These are phyloP conservation scores for Phaeosphaeriaceae sp. DNA, from an alignment of 2,329 filamentous ascomycete species.

Conservation along the genomic window DNA sequence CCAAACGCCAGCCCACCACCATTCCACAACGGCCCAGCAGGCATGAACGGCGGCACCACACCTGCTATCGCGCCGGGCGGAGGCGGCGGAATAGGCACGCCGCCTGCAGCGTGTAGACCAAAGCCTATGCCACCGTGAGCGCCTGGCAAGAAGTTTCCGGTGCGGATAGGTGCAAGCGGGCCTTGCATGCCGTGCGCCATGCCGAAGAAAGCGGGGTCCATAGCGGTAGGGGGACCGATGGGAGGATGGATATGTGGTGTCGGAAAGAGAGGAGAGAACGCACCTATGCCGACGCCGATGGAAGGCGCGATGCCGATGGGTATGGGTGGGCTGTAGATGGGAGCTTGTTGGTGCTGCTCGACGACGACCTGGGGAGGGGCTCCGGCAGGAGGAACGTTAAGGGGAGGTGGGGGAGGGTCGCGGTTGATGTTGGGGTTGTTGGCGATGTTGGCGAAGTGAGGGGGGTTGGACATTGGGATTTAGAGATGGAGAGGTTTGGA, in stretches of 20 bases:
- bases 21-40: constrained; percentile 30
- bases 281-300: constrained; percentile 31
- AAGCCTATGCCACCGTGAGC: constrained; percentile 36
- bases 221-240: constrained; percentile 14
- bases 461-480: constrained; percentile 33
- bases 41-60: constrained; percentile 31
- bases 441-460: constrained; percentile 39
- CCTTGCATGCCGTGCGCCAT: constrained; percentile 26
- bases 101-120: constrained; percentile 24
- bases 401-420: constrained; percentile 37
- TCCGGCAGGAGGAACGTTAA: constrained; percentile 20
- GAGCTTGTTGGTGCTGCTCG: constrained; percentile 31
- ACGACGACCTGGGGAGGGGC: constrained; percentile 24
- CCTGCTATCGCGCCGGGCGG: constrained; percentile 29
- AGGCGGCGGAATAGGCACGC: constrained; percentile 34
- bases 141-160: constrained; percentile 31
- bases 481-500: neutral
- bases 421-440: constrained; percentile 45
- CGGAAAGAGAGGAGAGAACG: constrained; percentile 18
- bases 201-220: constrained; percentile 29
- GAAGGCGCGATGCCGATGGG: constrained; percentile 28
- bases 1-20: constrained; percentile 30
- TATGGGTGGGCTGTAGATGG: constrained; percentile 29
- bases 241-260: constrained; percentile 18
- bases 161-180: constrained; percentile 32